A percentile compares a stretch with the other conserved stretches of the same genome.
These are phyloP conservation scores for Fusarium newnesense DNA, from an alignment of 2,329 filamentous ascomycete genomes.

Conservation along the genomic window DNA sequence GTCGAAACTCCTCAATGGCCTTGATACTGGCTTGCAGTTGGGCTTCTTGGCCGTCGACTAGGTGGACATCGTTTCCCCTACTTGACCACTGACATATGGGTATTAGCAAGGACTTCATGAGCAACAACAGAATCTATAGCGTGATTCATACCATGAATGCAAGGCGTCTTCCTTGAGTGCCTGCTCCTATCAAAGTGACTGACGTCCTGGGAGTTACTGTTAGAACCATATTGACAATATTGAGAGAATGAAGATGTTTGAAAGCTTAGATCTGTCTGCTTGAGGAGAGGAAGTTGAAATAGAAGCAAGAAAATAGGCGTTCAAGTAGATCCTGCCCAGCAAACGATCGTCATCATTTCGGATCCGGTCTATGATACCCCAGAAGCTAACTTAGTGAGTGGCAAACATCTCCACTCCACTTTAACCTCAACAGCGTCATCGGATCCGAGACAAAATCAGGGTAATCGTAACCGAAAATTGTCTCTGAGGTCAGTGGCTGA, in stretches of 20 bases:
- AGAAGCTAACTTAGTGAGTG: neutral
- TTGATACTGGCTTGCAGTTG: conserved; percentile 44
- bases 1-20: conserved; percentile 41
- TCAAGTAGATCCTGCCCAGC: neutral
- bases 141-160: conserved; percentile 44
- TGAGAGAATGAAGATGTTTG: neutral
- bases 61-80: conserved; percentile 43
- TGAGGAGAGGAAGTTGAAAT: neutral
- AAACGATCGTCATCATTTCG: conserved; percentile 7
- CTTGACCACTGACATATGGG: conserved; percentile 44
- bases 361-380: conserved; percentile 15
- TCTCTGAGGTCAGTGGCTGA: conserved; percentile 3
- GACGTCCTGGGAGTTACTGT: conserved; percentile 15
- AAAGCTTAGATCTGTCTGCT: fast-evolving
- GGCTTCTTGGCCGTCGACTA: conserved; percentile 41
- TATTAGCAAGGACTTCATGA: neutral
- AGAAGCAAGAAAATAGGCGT: neutral
- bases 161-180: conserved; percentile 46
- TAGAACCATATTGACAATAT: conserved; percentile 24
- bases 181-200: conserved; percentile 45
- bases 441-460: conserved; percentile 24
- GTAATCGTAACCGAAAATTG: neutral
- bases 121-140: neutral
- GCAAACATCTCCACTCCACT: conserved; percentile 11
- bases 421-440: neutral